Evolutionary conservation across 1,284 basidiomycete genomes (phyloP), one percentile per base, ranked within the genome.

Genomic region (Malassezia caprae): DNA sequence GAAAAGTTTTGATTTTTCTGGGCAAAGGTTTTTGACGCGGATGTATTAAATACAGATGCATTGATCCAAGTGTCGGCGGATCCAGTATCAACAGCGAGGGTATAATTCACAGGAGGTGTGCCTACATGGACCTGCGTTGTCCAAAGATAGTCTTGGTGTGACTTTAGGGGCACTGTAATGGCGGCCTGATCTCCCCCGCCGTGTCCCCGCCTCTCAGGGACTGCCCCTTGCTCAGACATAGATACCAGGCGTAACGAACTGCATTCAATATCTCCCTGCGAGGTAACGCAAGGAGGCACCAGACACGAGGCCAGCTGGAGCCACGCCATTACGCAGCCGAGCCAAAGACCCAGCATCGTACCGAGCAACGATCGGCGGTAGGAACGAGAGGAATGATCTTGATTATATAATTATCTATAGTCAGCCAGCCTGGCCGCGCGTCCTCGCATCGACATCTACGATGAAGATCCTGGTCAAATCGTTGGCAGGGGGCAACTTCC

Each of bases 31-130:
- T 71, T 63, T 44, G 57, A 70, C 41, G 62, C 62, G 51, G 48
- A 60, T 19, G 58, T 32, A 48, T 60, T 54, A 53, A 54, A 60
- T 23, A 24, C 75, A 77, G 52, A 75, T 61, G 32, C 67, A 56
- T 15, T 76, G 5, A 90, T 78, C 84, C 87, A 90, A 4, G 90
- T 78, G 73, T 90, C 88, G 8, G 87, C 76, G 0, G 87, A 90
- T 4, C 88, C 88, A 0, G 85, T 86, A 68, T 86, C 79, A 48
- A 80, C 72, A 44, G 79, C 76, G 51, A 78, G 62, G 43, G 76
- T 65, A 58, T 79, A 78, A 44, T 68, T 60, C 51, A 79, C 77
- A 3, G 75, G 62, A 7, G 78, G 79, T 6, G 78, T 78, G 21
- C 79, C 74, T 23, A 75, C 51, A 31, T 42, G n/a, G 12, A 54